These are phyloP conservation scores for Mortierella sp. DNA, from an alignment of 371 early-diverging fungal genomes.

Conservation along the genomic window DNA sequence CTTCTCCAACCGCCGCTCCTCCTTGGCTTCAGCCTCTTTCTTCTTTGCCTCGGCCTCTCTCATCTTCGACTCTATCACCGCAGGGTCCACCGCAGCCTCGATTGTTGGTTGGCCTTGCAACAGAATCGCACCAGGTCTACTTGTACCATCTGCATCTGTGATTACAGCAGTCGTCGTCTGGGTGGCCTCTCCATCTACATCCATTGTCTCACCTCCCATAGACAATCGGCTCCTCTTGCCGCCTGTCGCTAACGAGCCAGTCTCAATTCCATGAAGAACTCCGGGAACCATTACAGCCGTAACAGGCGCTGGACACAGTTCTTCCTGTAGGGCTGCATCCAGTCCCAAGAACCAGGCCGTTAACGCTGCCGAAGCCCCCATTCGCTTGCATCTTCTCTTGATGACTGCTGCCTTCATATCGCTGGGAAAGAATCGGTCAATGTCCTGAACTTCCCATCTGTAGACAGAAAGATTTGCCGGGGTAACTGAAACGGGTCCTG, in stretches of 20 bases:
- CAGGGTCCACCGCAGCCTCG: slow-evolving; percentile 44
- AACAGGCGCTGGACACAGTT: slow-evolving; percentile 30
- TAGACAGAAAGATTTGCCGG: slow-evolving; percentile 57
- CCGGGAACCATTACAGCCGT: slow-evolving; percentile 5
- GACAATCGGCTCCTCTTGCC: slow-evolving; percentile 12
- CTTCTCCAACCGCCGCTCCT: slow-evolving; percentile 54
- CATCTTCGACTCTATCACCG: slow-evolving; percentile 41
- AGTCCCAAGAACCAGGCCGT: slow-evolving; percentile 50
- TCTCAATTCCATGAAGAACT: background rate
- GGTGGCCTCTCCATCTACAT: slow-evolving; percentile 19
- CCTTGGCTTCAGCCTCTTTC: slow-evolving; percentile 50
- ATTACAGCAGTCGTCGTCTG: background rate
- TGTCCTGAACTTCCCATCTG: slow-evolving; percentile 70
- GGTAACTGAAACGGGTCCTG: slow-evolving; percentile 11
- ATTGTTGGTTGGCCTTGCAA: slow-evolving; percentile 28
- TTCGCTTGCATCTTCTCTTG: slow-evolving; percentile 34
- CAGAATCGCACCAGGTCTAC: slow-evolving; percentile 4
- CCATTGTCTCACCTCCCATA: slow-evolving; percentile 23
- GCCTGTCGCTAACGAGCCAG: background rate
- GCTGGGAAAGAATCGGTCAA: slow-evolving; percentile 39
- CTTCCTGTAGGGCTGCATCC: slow-evolving; percentile 40
- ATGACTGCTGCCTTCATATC: slow-evolving; percentile 43
- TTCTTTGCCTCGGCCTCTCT: slow-evolving; percentile 51
- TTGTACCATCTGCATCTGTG: slow-evolving; percentile 6
- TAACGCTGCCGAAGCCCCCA: slow-evolving; percentile 53